These are phyloP conservation scores for Dendryphion nanum DNA, from an alignment of 2,329 filamentous ascomycete species.

Conservation along the genomic window DNA sequence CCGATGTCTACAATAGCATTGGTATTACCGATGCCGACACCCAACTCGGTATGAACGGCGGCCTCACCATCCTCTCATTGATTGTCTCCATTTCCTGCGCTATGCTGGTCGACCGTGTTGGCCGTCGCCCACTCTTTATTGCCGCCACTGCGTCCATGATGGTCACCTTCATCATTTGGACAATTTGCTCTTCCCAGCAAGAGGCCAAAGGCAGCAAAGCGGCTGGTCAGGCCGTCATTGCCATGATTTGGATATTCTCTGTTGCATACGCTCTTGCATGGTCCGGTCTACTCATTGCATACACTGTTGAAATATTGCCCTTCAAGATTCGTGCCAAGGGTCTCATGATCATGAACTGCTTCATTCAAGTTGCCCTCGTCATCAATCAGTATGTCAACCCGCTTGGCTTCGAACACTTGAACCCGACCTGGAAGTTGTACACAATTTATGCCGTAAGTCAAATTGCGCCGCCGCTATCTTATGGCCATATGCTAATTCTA, in stretches of 20 bases:
- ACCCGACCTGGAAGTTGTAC: conserved; percentile 61
- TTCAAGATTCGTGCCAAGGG: conserved; percentile 52
- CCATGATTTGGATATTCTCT: conserved; percentile 52
- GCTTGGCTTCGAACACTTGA: conserved; percentile 60
- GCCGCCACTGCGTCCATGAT: conserved; percentile 37
- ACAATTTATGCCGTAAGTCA: conserved; percentile 59
- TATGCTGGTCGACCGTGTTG: conserved; percentile 55
- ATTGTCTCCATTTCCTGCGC: conserved; percentile 58
- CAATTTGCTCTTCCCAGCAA: conserved; percentile 50
- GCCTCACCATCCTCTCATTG: conserved; percentile 61
- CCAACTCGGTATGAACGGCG: conserved; percentile 47
- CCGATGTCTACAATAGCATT: conserved; percentile 60
- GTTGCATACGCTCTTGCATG: conserved; percentile 57
- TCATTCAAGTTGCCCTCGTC: conserved; percentile 60
- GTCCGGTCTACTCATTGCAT: conserved; percentile 58
- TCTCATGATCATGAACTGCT: conserved; percentile 59
- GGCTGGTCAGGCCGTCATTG: conserved; percentile 49
- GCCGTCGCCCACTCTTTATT: conserved; percentile 58
- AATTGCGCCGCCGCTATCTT: neutral
- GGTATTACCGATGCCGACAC: conserved; percentile 53
- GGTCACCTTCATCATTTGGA: conserved; percentile 36
- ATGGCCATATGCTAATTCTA: conserved; percentile 8
- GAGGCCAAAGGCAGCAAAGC: conserved; percentile 42
- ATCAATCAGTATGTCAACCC: conserved; percentile 63
- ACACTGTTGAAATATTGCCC: conserved; percentile 50